Evolutionary conservation across 192 early-diverging fungal genomes (phyloP).

Genomic region (Spizellomyces sp.): DNA sequence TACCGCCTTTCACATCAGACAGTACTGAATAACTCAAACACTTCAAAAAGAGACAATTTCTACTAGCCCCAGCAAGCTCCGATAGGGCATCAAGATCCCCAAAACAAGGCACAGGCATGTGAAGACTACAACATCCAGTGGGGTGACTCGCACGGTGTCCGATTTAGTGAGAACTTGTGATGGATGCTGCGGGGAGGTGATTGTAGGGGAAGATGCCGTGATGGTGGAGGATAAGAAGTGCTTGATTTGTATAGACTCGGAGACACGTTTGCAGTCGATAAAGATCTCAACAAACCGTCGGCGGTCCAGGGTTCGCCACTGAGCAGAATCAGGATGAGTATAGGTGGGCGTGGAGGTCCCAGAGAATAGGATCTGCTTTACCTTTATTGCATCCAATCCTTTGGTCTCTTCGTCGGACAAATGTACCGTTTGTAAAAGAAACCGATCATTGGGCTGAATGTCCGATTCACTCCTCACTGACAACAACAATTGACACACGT

Average conservation of each 20-base stretch:
- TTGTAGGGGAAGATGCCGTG: background rate
- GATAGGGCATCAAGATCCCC: background rate
- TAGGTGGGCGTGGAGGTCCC: too few species aligned
- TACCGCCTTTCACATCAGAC: too few species aligned
- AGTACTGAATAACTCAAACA: too few species aligned
- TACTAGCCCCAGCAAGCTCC: background rate
- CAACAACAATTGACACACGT: too few species aligned
- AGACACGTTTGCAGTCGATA: constrained; percentile 19
- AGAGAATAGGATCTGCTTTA: constrained; percentile 17
- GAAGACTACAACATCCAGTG: background rate
- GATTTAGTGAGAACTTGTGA: too few species aligned
- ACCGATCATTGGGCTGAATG: constrained; percentile 52
- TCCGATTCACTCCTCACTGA: constrained; percentile 11
- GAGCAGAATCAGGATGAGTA: too few species aligned
- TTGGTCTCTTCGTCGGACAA: constrained; percentile 48
- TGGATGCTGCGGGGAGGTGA: too few species aligned
- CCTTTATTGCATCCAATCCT: constrained; percentile 52
- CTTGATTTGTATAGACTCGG: constrained; percentile 3
- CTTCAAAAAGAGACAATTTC: too few species aligned
- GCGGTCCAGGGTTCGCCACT: constrained; percentile 27
- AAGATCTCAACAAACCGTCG: constrained; percentile 22
- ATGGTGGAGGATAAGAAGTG: background rate
- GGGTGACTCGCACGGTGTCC: background rate
- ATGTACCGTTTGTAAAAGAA: constrained; percentile 59
- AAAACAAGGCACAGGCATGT: background rate